These are phyloP conservation scores for Alternaria arborescens DNA, from an alignment of 2,329 filamentous ascomycete genomes.

Conservation along the genomic window DNA sequence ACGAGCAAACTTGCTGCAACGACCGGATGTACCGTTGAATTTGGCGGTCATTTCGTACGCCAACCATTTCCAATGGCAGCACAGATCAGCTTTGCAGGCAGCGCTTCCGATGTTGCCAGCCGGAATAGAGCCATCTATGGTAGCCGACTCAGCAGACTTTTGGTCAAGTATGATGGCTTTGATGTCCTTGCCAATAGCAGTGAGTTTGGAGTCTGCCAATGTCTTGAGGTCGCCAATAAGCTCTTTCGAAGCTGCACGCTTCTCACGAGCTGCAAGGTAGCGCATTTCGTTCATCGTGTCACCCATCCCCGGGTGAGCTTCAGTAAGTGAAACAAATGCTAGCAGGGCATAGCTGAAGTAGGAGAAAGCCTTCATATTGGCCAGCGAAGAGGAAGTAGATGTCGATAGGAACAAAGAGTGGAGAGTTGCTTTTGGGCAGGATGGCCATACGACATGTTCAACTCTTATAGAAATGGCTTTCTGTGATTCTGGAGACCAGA, in stretches of 20 bases:
- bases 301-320: conserved; percentile 44
- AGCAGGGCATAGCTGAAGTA: conserved; percentile 32
- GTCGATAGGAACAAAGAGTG: neutral
- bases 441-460: neutral
- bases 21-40: conserved; percentile 46
- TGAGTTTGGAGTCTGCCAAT: conserved; percentile 40
- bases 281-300: conserved; percentile 33
- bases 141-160: conserved; percentile 31
- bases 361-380: conserved; percentile 18
- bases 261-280: conserved; percentile 24
- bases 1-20: conserved; percentile 44
- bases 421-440: neutral
- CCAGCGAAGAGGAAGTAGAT: neutral
- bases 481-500: conserved; percentile 4
- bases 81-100: conserved; percentile 46
- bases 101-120: conserved; percentile 41
- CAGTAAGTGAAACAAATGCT: conserved; percentile 16
- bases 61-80: conserved; percentile 50
- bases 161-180: conserved; percentile 44
- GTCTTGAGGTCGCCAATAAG: conserved; percentile 49
- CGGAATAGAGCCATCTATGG: conserved; percentile 35
- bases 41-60: conserved; percentile 46
- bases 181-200: conserved; percentile 45
- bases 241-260: conserved; percentile 40
- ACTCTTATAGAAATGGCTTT: conserved; percentile 2